Evolutionary conservation across 805 yeast genomes (phyloP).

Genomic region (Yamadazyma ubonensis): DNA sequence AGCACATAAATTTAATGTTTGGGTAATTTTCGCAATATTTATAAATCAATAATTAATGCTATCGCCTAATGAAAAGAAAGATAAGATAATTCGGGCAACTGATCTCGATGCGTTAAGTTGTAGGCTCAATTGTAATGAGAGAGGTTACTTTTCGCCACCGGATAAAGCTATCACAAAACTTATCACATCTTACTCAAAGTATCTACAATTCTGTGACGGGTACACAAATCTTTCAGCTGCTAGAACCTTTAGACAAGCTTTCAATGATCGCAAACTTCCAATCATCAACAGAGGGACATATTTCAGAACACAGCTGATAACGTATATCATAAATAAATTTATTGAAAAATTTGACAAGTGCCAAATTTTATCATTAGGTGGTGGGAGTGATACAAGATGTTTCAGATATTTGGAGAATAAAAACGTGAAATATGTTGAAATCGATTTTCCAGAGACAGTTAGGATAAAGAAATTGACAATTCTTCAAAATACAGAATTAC

Average conservation of each 20-base stretch:
- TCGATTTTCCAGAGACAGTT: conserved; percentile 61
- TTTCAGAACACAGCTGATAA: conserved; percentile 55
- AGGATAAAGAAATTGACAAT: conserved; percentile 53
- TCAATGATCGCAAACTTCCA: conserved; percentile 52
- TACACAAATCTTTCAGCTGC: conserved; percentile 39
- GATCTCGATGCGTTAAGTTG: conserved; percentile 74
- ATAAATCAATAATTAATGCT: conserved; percentile 25
- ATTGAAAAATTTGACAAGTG: conserved; percentile 28
- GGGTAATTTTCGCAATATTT: too few species aligned
- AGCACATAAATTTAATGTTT: too few species aligned
- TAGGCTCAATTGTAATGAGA: conserved; percentile 50
- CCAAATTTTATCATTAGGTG: conserved; percentile 71
- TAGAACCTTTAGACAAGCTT: conserved; percentile 39
- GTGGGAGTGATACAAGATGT: conserved; percentile 75
- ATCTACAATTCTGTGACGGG: conserved; percentile 40
- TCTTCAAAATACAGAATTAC: conserved; percentile 26
- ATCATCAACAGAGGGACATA: conserved; percentile 72
- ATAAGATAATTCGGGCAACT: conserved; percentile 52
- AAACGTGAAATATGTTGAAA: conserved; percentile 50
- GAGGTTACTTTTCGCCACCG: conserved; percentile 44
- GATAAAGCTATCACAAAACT: conserved; percentile 38
- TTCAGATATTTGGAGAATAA: conserved; percentile 46
- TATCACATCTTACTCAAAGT: conserved; percentile 33
- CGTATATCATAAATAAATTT: conserved; percentile 45
- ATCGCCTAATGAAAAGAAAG: conserved; percentile 36